Evolutionary conservation across 2,329 filamentous ascomycete species (phyloP).

Genomic region (Phialemonium atrogriseum): DNA sequence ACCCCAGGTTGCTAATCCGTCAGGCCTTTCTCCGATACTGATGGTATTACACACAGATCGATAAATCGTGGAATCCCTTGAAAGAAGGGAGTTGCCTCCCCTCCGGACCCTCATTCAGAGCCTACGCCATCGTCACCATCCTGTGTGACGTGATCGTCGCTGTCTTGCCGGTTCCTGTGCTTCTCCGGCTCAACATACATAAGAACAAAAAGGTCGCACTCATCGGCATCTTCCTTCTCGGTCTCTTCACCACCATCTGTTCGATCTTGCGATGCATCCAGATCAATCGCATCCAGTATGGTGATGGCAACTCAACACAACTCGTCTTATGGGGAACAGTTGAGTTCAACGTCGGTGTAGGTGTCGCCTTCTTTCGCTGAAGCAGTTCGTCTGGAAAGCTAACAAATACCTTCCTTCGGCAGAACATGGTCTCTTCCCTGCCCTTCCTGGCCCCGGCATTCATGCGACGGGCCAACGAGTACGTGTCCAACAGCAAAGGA

Average conservation of each 20-base stretch:
- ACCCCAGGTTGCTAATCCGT: too few relatives aligned
- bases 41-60: slow-evolving; percentile 16
- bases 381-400: background rate
- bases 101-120: slow-evolving; percentile 39
- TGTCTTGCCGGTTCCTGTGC: slow-evolving; percentile 39
- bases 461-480: slow-evolving; percentile 31
- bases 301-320: slow-evolving; percentile 47
- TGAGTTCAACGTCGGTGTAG: slow-evolving; percentile 48
- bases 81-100: slow-evolving; percentile 34
- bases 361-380: slow-evolving; percentile 10
- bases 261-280: slow-evolving; percentile 43
- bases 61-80: slow-evolving; percentile 36
- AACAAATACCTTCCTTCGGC: too few relatives aligned
- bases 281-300: slow-evolving; percentile 38
- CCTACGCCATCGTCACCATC: slow-evolving; percentile 42
- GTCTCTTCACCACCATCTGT: slow-evolving; percentile 46
- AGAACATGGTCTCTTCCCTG: slow-evolving; percentile 39
- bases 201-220: slow-evolving; percentile 39
- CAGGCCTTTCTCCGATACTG: background rate
- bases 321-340: slow-evolving; percentile 48
- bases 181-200: slow-evolving; percentile 39
- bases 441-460: slow-evolving; percentile 36
- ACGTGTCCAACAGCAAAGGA: slow-evolving; percentile 31
- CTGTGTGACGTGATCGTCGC: slow-evolving; percentile 41
- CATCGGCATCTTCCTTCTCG: slow-evolving; percentile 41